phyloP scores from a whole-genome alignment of 2,329 filamentous ascomycete genomes.

The Emmonsiellopsis sp. region DNA sequence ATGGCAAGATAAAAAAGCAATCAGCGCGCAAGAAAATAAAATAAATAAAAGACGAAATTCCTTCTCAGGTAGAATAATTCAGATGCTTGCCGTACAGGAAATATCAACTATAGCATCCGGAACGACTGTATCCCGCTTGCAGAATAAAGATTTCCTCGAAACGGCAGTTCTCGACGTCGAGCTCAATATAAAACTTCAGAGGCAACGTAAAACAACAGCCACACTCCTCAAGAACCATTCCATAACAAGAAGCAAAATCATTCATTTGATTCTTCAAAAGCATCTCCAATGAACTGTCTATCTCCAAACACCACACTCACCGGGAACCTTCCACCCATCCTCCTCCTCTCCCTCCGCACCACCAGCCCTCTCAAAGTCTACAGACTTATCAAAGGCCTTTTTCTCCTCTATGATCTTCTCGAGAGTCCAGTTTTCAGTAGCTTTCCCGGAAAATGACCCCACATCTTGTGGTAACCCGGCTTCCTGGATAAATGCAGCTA shows the following conservation, averaged over 20 bases:
- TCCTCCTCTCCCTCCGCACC: slow-evolving; percentile 31
- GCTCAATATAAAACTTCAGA: no score
- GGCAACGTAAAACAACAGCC: neutral
- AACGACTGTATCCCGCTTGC: no score
- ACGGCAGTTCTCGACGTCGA: neutral
- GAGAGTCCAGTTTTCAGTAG: slow-evolving; percentile 43
- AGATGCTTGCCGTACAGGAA: no score
- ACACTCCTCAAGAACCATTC: neutral
- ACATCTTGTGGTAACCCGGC: slow-evolving; percentile 45
- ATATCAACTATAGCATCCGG: no score
- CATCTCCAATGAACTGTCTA: neutral
- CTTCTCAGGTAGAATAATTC: no score
- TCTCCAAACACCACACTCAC: slow-evolving; percentile 22
- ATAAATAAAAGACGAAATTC: neutral
- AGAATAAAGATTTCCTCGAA: neutral
- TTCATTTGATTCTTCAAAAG: neutral
- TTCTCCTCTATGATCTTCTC: slow-evolving; percentile 55
- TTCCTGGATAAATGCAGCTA: slow-evolving; percentile 50
- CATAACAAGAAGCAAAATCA: neutral
- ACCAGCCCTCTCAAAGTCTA: slow-evolving; percentile 48
- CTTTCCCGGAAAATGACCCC: slow-evolving; percentile 21
- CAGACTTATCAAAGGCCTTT: slow-evolving; percentile 46
- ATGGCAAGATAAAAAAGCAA: neutral
- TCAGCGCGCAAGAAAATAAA: neutral
- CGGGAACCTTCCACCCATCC: slow-evolving; percentile 39